Conservation (phyloP, 176 grass and related monocot species). For the Avena eriantha region DNA sequence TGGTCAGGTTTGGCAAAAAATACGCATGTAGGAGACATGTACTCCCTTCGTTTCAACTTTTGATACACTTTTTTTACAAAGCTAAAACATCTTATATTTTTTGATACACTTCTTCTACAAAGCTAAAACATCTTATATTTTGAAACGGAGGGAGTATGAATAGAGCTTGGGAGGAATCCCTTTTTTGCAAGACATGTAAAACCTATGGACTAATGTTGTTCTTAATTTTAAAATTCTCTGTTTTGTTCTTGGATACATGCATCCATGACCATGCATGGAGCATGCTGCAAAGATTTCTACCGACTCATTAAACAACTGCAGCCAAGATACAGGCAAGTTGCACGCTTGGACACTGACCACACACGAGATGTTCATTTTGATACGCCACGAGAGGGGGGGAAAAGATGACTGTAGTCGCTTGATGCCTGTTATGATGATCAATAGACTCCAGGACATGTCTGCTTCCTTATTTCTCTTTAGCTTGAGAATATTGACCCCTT, state of each 20-base stretch:
- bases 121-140: too few species aligned
- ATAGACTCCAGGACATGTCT: conserved; percentile 39
- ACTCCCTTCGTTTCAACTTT: too few species aligned
- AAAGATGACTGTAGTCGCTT: conserved; percentile 12
- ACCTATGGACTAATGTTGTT: conserved; percentile 9
- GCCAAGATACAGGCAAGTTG: conserved; percentile 32
- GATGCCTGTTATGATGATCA: conserved; percentile 38
- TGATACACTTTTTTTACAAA: too few species aligned
- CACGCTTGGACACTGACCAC: conserved; percentile 50
- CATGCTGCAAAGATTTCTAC: conserved; percentile 27
- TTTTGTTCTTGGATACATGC: background rate
- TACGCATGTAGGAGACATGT: too few species aligned
- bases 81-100: too few species aligned
- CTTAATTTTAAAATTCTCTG: background rate
- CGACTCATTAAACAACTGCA: conserved; percentile 39
- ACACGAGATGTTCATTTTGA: conserved; percentile 33
- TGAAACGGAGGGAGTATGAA: too few species aligned
- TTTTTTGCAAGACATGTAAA: background rate
- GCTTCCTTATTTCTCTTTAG: background rate
- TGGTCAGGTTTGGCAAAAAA: too few species aligned
- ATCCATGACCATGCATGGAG: background rate
- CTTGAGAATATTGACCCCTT: conserved; percentile 18
- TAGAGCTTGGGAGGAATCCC: too few species aligned
- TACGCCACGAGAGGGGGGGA: background rate
- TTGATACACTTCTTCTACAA: too few species aligned